phyloP scores from a whole-genome alignment of 495 filamentous ascomycete genomes.

The Penicillium mononematosum region DNA sequence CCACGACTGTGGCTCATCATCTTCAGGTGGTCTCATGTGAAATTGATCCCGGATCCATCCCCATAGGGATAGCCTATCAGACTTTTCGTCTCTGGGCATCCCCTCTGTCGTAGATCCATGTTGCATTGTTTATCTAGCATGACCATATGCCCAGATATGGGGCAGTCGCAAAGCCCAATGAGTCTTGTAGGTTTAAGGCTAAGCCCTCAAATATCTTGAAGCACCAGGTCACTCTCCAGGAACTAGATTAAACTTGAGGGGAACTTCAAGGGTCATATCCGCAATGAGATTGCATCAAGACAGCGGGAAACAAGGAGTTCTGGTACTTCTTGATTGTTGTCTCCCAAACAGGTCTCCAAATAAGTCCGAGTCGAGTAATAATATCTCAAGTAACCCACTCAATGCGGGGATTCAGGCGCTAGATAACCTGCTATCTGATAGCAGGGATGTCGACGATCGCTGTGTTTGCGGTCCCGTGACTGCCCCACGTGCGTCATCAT shows the following conservation, averaged over 20 bases:
- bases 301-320: background rate
- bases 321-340: background rate
- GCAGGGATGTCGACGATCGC: background rate
- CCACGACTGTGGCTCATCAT: constrained; percentile 59
- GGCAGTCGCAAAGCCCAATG: background rate
- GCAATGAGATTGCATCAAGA: background rate
- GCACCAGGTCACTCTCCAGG: background rate
- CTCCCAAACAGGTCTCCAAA: background rate
- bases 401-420: background rate
- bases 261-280: background rate
- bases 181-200: background rate
- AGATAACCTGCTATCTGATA: background rate
- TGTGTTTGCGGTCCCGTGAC: constrained; percentile 1
- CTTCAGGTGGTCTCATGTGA: constrained; percentile 46
- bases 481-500: constrained; percentile 3
- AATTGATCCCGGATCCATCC: constrained; percentile 26
- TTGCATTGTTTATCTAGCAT: constrained; percentile 19
- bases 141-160: constrained; percentile 4
- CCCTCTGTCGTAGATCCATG: constrained; percentile 17
- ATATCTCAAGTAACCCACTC: background rate
- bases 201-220: background rate
- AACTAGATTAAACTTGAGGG: background rate
- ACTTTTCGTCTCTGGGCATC: constrained; percentile 8
- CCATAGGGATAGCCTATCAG: constrained; percentile 17
- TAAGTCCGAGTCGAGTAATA: background rate